These are phyloP conservation scores for Basipetospora sp. DNA, from an alignment of 2,329 filamentous ascomycete genomes.

Conservation along the genomic window DNA sequence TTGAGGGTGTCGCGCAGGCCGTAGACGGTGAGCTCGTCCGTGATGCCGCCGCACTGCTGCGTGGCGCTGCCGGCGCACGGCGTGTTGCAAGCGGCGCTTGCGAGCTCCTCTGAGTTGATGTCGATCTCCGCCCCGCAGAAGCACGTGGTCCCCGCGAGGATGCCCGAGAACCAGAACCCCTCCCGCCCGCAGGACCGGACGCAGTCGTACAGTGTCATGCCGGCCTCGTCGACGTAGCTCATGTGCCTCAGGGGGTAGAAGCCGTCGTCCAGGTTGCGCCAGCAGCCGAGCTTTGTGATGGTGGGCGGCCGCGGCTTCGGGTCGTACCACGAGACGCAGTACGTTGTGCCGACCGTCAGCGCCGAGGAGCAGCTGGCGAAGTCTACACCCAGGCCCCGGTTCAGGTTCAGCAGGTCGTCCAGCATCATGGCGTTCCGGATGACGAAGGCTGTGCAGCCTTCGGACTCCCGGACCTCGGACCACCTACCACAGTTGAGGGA, in stretches of 20 bases:
- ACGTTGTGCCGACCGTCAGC: background rate
- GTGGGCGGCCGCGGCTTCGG: background rate
- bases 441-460: background rate
- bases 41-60: background rate
- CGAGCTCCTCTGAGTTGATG: background rate
- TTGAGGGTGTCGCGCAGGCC: background rate
- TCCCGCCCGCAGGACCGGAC: background rate
- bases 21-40: background rate
- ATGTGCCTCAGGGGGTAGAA: background rate
- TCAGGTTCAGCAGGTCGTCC: background rate
- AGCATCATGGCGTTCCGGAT: background rate
- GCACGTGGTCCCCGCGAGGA: background rate
- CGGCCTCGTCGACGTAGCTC: background rate
- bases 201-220: background rate
- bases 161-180: background rate
- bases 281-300: background rate
- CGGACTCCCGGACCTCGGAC: background rate
- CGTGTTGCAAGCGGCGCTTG: background rate
- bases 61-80: background rate
- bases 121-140: background rate
- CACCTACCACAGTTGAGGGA: background rate
- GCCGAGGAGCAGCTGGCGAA: background rate
- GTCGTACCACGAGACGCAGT: background rate
- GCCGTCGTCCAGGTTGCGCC: background rate
- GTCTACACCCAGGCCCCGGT: background rate